Base-by-base conservation (phyloP, 2,329 filamentous ascomycete genomes). In the Microdochium paspali region DNA sequence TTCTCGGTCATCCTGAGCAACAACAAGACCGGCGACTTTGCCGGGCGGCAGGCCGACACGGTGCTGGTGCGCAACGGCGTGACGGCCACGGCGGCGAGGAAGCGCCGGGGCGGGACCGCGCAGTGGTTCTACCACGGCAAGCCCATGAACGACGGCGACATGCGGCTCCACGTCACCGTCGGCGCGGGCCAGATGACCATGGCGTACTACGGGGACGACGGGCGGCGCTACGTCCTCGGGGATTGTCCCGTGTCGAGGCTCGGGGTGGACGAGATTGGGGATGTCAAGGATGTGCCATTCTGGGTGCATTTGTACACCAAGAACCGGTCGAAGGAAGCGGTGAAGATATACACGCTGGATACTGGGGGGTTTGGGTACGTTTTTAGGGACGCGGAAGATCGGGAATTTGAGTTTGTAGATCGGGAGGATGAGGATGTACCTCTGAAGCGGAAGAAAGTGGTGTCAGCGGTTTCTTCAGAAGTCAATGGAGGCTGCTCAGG, bases 141-240 rank as follows among this genome's bases (percentile, higher is more conserved):
- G 23, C 49, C 49, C 23, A 50, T 50, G 49, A 50, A 50, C 24
- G 49, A 50, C 24, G 49, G 49, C 3, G 46, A 50, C 24, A 50
- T 50, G 49, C 46, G 49, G 18, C 48, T 50, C 26, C 46, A 48
- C 12, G 49, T 50, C 10, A 50, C 49, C 10, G 39, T 50, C 30
- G 46, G 44, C 30, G 18, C n/a, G 24, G 49, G 48, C 46, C 44
- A 50, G 35, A 48, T 50, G 46, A 50, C 49, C 32, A 39, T 50
- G 21, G 49, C 49, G 24, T 50, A 50, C 25, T 48, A 44, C 44
- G 40, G 30, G 10, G 35, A 20, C 20, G 28, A 46, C 21, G 49
- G 46, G 4, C 32, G 42, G 20, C 46, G 23, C 5, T 50, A 48
- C 30, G 46, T 50, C 13, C 44, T 48, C 35, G 49, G 49, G n/a